A percentile compares a stretch with the other conserved stretches of the same genome.
Conservation (phyloP, 345 rosid genomes). For the Eucalyptus curtisii region DNA sequence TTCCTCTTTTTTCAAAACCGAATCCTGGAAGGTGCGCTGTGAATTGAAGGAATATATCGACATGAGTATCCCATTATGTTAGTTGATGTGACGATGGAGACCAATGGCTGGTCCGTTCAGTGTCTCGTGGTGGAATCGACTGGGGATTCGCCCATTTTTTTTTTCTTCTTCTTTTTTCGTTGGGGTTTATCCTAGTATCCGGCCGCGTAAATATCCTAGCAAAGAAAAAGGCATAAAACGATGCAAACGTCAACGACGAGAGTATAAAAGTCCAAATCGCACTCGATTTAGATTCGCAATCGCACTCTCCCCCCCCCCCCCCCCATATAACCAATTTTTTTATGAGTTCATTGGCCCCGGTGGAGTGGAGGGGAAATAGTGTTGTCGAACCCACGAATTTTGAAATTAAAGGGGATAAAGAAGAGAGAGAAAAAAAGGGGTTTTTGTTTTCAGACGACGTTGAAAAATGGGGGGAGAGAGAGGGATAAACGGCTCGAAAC, state of each 20-base stretch:
- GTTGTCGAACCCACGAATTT: neutral
- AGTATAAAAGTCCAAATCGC: neutral
- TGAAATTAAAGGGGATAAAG: neutral
- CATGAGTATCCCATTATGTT: neutral
- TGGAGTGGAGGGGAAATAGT: neutral
- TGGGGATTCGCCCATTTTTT: neutral
- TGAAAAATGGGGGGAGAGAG: neutral
- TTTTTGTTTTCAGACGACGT: neutral
- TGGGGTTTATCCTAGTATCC: neutral
- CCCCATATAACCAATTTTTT: neutral
- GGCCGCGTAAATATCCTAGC: neutral
- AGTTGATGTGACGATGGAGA: neutral
- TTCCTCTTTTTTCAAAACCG: neutral
- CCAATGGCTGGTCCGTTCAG: neutral
- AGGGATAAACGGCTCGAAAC: neutral
- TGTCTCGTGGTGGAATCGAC: neutral
- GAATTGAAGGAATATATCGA: neutral
- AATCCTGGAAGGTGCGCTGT: neutral
- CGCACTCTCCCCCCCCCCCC: neutral
- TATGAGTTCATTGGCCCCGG: neutral
- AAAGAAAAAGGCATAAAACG: neutral
- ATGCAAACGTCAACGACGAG: neutral
- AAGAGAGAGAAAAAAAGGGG: neutral
- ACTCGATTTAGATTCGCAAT: neutral
- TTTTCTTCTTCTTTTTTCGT: neutral